phyloP scores from a whole-genome alignment of 805 yeast genomes.

The Sugiyamaella smithiae region DNA sequence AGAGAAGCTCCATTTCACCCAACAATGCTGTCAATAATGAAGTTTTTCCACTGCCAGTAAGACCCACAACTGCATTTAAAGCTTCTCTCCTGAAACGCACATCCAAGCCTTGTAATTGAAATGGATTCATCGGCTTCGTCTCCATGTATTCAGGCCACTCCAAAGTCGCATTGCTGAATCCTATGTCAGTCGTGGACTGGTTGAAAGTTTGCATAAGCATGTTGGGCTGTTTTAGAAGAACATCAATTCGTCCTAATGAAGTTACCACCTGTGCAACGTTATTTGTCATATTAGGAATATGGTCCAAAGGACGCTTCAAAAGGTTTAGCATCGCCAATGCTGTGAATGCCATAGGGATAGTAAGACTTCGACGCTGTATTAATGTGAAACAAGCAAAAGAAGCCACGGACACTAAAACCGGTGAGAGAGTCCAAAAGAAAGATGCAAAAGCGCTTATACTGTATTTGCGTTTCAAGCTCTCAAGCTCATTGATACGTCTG shows the following conservation, averaged over 20 bases:
- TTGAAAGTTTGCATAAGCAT: no score
- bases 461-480: no score
- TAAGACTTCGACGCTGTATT: not conserved
- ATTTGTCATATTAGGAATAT: not conserved
- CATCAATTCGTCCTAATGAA: not conserved
- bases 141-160: not conserved
- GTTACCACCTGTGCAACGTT: not conserved
- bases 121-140: no score
- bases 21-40: constrained; percentile 61
- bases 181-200: not conserved
- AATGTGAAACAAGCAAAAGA: not conserved
- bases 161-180: not conserved
- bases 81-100: not conserved
- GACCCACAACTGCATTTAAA: constrained; percentile 54
- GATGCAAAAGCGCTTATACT: not conserved
- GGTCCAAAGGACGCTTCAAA: not conserved
- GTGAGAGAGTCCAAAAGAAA: not conserved
- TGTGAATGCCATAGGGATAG: not conserved
- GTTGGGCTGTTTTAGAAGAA: not conserved
- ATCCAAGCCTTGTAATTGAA: not conserved
- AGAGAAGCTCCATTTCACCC: constrained; percentile 56
- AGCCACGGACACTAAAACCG: not conserved
- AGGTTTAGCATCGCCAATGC: not conserved
- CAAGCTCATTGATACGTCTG: not conserved
- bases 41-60: constrained; percentile 70